These are phyloP conservation scores for Phycomyces nitens DNA, from an alignment of 192 early-diverging fungal genomes.

Conservation along the genomic window DNA sequence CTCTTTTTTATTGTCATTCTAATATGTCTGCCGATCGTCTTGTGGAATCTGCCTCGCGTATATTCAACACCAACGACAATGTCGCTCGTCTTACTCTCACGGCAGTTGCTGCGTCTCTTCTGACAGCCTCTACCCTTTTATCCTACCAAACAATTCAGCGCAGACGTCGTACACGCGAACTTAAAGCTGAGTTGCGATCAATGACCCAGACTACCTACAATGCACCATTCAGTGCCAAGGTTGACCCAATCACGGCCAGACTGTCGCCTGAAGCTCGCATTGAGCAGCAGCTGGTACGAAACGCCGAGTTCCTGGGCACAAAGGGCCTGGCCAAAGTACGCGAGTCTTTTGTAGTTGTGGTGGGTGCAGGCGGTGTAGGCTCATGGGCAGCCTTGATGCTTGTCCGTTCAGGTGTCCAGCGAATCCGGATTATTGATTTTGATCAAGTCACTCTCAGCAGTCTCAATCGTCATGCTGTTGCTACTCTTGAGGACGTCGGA, in stretches of 20 bases:
- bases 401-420: constrained; percentile 80
- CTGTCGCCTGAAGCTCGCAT: constrained; percentile 29
- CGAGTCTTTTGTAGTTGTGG: constrained; percentile 85
- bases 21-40: constrained; percentile 2
- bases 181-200: constrained; percentile 52
- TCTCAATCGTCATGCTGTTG: constrained; percentile 94
- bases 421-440: constrained; percentile 91
- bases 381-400: constrained; percentile 90
- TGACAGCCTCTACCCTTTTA: constrained; percentile 60
- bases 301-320: constrained; percentile 87
- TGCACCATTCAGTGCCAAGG: constrained; percentile 9
- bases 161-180: constrained; percentile 39
- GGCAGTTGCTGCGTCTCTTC: constrained; percentile 60
- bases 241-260: constrained; percentile 1
- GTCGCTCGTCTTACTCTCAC: constrained; percentile 39
- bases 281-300: constrained; percentile 80
- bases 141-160: constrained; percentile 48
- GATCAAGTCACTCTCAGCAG: constrained; percentile 93
- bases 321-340: constrained; percentile 71
- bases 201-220: constrained; percentile 1
- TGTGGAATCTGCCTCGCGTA: background rate
- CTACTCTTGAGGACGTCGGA: constrained; percentile 85
- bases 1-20: background rate
- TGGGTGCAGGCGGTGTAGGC: constrained; percentile 95
- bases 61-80: background rate